phyloP scores from a whole-genome alignment of 257 asterid species.

The Solanum paucissectum region DNA sequence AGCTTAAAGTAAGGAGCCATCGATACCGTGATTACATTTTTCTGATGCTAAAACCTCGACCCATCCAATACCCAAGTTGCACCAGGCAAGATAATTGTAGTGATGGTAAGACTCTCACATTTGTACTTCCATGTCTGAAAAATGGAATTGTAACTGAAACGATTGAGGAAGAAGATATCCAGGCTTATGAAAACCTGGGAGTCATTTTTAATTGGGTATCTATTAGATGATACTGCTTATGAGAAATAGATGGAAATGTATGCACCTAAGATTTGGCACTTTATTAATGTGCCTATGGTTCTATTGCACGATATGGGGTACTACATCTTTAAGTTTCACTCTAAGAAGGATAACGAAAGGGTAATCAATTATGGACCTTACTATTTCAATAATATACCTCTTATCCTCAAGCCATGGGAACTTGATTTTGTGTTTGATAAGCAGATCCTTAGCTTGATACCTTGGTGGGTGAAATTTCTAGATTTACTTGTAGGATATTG shows the following conservation, averaged over 20 bases:
- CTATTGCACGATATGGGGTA: not conserved
- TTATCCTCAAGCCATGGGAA: not conserved
- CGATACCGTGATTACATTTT: no score
- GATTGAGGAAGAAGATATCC: not conserved
- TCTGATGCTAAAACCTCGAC: no score
- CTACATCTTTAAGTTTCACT: not conserved
- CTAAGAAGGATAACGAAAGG: not conserved
- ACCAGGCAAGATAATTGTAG: no score
- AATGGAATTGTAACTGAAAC: not conserved
- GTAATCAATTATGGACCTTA: not conserved
- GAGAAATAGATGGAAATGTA: not conserved
- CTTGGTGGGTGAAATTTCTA: not conserved
- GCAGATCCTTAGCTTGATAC: not conserved
- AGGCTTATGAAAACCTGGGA: not conserved
- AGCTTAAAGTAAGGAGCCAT: no score
- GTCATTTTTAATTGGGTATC: not conserved
- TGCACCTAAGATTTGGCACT: no score
- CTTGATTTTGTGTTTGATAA: not conserved
- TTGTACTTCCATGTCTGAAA: no score
- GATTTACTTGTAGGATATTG: not conserved
- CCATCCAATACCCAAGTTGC: no score
- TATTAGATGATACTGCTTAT: not conserved
- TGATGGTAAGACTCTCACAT: no score
- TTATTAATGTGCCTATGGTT: not conserved
- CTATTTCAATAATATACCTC: not conserved